Evolutionary conservation across 495 filamentous ascomycete species (phyloP).

Genomic region (Viridothelium virens): DNA sequence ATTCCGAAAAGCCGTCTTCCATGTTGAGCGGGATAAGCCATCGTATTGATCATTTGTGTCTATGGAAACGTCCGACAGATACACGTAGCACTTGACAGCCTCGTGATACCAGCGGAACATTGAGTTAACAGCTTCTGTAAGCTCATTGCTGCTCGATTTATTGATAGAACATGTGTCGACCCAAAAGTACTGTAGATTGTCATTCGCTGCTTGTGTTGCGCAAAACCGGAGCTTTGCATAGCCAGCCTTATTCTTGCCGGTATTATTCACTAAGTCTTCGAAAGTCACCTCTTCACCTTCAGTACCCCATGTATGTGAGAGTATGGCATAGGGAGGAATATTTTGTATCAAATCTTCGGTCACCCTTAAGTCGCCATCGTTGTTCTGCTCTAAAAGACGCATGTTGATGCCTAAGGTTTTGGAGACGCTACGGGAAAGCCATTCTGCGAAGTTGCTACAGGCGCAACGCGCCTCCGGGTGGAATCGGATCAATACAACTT

Average conservation of each 20-base stretch:
- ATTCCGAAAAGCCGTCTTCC: neutral
- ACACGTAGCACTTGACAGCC: constrained; percentile 8
- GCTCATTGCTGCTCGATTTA: neutral
- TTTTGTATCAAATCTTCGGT: neutral
- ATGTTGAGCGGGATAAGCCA: neutral
- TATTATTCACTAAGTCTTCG: constrained; percentile 1
- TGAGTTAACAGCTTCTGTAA: neutral
- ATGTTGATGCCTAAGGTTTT: neutral
- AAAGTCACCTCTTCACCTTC: constrained; percentile 15
- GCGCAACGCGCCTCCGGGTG: neutral
- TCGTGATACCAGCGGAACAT: constrained; percentile 8
- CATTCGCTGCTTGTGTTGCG: neutral
- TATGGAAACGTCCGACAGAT: constrained; percentile 5
- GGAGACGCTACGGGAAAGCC: neutral
- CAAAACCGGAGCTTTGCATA: constrained; percentile 19
- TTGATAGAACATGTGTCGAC: constrained; percentile 11
- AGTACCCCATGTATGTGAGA: constrained; percentile 20
- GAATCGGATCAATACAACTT: neutral
- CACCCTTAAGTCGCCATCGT: neutral
- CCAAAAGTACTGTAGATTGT: constrained; percentile 1
- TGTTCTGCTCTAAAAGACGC: neutral
- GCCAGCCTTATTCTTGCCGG: constrained; percentile 15
- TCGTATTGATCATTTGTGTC: neutral
- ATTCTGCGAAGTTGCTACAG: neutral
- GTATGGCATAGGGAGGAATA: constrained; percentile 5